Conservation (phyloP, 495 filamentous ascomycete species). For the Aspergillus coremiiformis region DNA sequence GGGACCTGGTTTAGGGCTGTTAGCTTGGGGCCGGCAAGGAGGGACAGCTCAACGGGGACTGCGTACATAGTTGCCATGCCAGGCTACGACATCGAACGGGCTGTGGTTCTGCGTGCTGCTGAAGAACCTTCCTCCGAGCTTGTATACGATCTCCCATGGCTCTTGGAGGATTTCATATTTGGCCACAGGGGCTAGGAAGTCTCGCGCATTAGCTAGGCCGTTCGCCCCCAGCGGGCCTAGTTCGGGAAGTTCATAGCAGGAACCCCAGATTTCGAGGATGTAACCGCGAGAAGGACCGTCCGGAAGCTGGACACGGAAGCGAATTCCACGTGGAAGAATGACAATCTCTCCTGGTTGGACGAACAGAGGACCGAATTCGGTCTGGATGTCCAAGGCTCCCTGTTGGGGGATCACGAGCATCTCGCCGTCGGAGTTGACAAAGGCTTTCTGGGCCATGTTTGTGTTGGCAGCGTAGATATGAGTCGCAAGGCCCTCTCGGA, state of each 20-base stretch:
- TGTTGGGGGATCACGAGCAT: constrained; percentile 43
- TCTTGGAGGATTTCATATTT: constrained; percentile 34
- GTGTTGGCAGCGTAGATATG: constrained; percentile 41
- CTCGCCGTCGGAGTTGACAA: constrained; percentile 45
- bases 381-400: constrained; percentile 43
- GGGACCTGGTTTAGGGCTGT: constrained; percentile 20
- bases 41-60: not conserved
- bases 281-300: constrained; percentile 44
- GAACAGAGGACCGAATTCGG: constrained; percentile 40
- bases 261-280: constrained; percentile 45
- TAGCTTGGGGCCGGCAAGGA: no score
- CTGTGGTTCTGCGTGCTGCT: constrained; percentile 41
- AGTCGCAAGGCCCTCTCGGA: constrained; percentile 41
- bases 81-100: constrained; percentile 47
- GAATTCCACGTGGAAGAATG: constrained; percentile 41
- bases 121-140: constrained; percentile 46
- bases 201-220: constrained; percentile 43
- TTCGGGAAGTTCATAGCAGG: constrained; percentile 42
- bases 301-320: constrained; percentile 39
- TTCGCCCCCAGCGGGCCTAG: constrained; percentile 45
- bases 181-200: constrained; percentile 41
- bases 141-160: constrained; percentile 43
- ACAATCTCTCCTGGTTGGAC: constrained; percentile 44
- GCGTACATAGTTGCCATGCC: constrained; percentile 45
- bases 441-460: constrained; percentile 40